Evolutionary conservation across 768 basidiomycete genomes (phyloP), one percentile per base, ranked within the genome.

Genomic region (Naganishia kalamii): DNA sequence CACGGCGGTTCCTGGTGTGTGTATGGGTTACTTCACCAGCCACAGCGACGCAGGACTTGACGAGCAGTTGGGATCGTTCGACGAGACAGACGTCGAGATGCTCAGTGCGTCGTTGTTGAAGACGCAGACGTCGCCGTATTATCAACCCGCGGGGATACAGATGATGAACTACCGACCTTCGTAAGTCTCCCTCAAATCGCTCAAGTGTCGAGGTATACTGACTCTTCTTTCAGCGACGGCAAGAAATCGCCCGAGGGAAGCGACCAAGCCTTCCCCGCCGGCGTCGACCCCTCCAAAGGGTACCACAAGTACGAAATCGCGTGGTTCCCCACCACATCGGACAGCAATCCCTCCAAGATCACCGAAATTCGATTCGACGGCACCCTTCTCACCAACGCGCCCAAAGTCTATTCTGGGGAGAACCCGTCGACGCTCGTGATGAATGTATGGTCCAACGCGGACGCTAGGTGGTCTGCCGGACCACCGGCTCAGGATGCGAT

Each of bases 351-450:
- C 2, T 19, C 54, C 5, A n/a, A 23, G 17, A 37, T 40, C 33
- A 57, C 54, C 54, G 54, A 57, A 25, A 32, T 40, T 35, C 54
- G 54, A 27, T 57, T 57, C 27, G 54, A 57, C 54, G 54, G 54
- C 35, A 57, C 37, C 13, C 35, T 57, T 23, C 54, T 44, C 43
- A 6, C 21, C n/a, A 37, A 57, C n/a, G 35, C 35, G 35, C 54
- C 54, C 4, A 33, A 41, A 37, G 35, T 21, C 35, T 40, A 23
- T 23, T 33, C 54, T 13, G 37, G 35, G 23, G 23, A 4, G 8
- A n/a, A 57, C 21, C 54, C 54, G 2, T 57, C 54, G 3, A 4
- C 54, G 10, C 54, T 57, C 21, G n/a, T 57, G 8, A n/a, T 41
- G 10, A 57, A 57, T 41, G 35, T 40, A n/a, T 57, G 54, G 54